Evolutionary conservation across 495 filamentous ascomycete genomes (phyloP).

Genomic region (Apodospora peruviana): DNA sequence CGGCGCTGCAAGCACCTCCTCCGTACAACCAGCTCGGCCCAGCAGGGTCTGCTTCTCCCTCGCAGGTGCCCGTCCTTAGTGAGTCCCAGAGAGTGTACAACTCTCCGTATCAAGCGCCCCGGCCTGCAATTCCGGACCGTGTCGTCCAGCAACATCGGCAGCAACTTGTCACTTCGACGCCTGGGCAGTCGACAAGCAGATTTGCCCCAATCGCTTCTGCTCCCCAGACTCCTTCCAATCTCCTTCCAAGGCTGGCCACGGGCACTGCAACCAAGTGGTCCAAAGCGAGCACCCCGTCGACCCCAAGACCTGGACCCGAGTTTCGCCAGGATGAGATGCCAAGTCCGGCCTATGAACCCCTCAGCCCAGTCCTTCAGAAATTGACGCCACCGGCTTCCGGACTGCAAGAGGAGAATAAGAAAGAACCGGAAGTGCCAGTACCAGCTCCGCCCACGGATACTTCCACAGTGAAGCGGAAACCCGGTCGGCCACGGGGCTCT

Average conservation of each 20-base stretch:
- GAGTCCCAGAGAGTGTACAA: conserved; percentile 26
- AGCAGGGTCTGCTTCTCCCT: conserved; percentile 1
- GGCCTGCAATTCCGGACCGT: conserved; percentile 20
- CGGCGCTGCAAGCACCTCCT: conserved; percentile 5
- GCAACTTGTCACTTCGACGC: conserved; percentile 7
- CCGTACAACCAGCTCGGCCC: conserved; percentile 17
- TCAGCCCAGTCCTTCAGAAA: conserved; percentile 33
- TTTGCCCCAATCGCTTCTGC: conserved; percentile 11
- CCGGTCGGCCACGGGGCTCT: conserved; percentile 1
- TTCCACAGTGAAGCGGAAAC: conserved; percentile 9
- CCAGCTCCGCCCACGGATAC: conserved; percentile 1
- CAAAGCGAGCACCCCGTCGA: conserved; percentile 38
- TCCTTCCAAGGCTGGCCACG: conserved; percentile 9
- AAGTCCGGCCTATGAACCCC: conserved; percentile 40
- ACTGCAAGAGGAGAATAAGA: neutral
- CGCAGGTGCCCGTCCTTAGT: too few relatives aligned
- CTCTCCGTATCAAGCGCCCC: conserved; percentile 38
- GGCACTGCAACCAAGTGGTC: conserved; percentile 48
- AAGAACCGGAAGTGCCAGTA: neutral
- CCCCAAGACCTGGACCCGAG: conserved; percentile 26
- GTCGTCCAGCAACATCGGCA: conserved; percentile 13
- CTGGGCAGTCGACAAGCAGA: conserved; percentile 11
- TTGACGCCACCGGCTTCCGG: neutral
- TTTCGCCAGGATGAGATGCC: conserved; percentile 25
- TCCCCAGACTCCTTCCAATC: conserved; percentile 15